Base-by-base conservation (phyloP, 2,329 filamentous ascomycete species). In the Fusarium fracticaudum region DNA sequence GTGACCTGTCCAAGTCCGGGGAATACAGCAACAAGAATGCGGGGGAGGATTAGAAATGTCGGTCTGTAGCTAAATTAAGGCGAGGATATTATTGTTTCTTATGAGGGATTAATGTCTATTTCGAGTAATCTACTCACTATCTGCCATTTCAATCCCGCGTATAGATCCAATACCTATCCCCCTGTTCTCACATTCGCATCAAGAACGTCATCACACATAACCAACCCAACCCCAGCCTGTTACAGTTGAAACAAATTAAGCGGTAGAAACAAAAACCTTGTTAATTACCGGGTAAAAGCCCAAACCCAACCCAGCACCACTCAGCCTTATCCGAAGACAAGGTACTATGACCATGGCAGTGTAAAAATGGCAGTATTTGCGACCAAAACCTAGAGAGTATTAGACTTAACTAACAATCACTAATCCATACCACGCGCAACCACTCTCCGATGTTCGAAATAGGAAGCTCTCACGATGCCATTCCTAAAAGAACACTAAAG, bases 201-300 rank as follows among this genome's bases (percentile, higher is more conserved):
- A 57, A 40, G 22, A 69, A 57, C 64, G 67, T 70, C 67, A 70
- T 53, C 37, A 40, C 44, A 70, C 67, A 70, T 65, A 31, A 38
- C 6, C 47, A 62, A 54, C 45, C 51, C 66, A 53, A 59, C 60
- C 67, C 67, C 59, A 54, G 59, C 24, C 33, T 40, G 26, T n/a
- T 38, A 20, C 41, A 26, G 17, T 50, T 41, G 50, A 62, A 57
- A 31, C 55, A 44, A 54, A 65, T 62, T 20, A 40, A 69, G 66
- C 59, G 59, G 40, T 53, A 70, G 40, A 69, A 64, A 57, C 24
- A 59, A 20, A 22, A 67, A 57, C 38, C 66, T 29, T 69, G 43
- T 13, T 55, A 38, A 53, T 24, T 54, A 15, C 50, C 44, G n/a
- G 61, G 18, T 35, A 8, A 60, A 65, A 50, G 35, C 40, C 41